Evolutionary conservation across 2,329 filamentous ascomycete genomes (phyloP).

Genomic region (Rhinocladiella similis): DNA sequence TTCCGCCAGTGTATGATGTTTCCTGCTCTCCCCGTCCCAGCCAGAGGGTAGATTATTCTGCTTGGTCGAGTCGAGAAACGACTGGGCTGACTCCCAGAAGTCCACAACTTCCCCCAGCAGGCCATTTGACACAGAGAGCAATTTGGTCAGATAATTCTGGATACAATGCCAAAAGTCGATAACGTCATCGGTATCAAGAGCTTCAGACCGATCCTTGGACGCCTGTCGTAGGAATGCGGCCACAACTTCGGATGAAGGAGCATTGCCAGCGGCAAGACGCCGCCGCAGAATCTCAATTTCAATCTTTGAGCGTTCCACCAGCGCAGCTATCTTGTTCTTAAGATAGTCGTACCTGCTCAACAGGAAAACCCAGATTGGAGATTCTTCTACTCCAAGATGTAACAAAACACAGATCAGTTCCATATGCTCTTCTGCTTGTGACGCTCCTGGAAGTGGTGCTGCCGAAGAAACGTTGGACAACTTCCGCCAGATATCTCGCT

Average conservation of each 20-base stretch:
- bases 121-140: conserved; percentile 74
- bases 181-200: conserved; percentile 76
- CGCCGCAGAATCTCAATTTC: conserved; percentile 91
- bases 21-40: conserved; percentile 75
- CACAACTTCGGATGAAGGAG: conserved; percentile 67
- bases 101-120: conserved; percentile 86
- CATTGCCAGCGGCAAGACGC: conserved; percentile 71
- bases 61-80: conserved; percentile 83
- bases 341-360: conserved; percentile 85
- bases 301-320: conserved; percentile 81
- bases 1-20: conserved; percentile 76
- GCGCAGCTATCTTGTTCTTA: conserved; percentile 77
- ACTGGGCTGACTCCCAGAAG: conserved; percentile 89
- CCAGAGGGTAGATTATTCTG: conserved; percentile 78
- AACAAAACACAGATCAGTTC: conserved; percentile 84
- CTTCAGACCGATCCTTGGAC: conserved; percentile 64
- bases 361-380: conserved; percentile 95
- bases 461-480: conserved; percentile 67
- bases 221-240: conserved; percentile 76
- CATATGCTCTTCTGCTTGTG: conserved; percentile 78
- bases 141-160: conserved; percentile 67
- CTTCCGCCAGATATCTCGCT: conserved; percentile 83
- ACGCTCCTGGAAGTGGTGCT: conserved; percentile 51
- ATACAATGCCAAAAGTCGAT: conserved; percentile 94
- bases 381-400: conserved; percentile 93